A percentile compares a stretch with the other conserved stretches of the same genome.
Evolutionary conservation across 352 stramenopile genomes (phyloP).

Genomic region (Pythium biforme): DNA sequence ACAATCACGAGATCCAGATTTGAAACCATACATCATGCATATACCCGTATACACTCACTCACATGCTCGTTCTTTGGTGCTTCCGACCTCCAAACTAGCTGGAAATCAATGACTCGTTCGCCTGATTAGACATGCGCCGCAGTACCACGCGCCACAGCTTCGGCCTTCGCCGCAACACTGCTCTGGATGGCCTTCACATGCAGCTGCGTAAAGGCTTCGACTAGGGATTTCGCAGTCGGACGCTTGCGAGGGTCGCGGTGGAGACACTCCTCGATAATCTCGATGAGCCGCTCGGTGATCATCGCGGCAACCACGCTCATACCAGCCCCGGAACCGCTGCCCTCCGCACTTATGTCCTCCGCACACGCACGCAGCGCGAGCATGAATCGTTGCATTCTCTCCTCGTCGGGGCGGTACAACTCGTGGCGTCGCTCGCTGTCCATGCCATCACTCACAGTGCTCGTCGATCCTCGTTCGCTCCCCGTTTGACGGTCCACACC

Average conservation of each 20-base stretch:
- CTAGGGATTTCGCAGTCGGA: conserved; percentile 31
- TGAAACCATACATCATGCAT: too few species aligned
- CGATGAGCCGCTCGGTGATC: conserved; percentile 45
- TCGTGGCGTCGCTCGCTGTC: conserved; percentile 1
- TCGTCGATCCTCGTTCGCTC: conserved; percentile 1
- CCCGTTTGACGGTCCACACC: conserved; percentile 23
- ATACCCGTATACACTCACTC: not conserved
- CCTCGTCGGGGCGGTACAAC: conserved; percentile 28
- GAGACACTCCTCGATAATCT: conserved; percentile 54
- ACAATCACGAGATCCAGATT: not conserved
- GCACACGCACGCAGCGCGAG: conserved; percentile 35
- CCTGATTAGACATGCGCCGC: not conserved
- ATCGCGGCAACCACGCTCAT: conserved; percentile 34
- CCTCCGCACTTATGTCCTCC: conserved; percentile 14
- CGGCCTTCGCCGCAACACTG: conserved; percentile 6
- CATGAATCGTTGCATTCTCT: conserved; percentile 49
- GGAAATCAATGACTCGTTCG: too few species aligned
- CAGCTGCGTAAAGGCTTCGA: conserved; percentile 17
- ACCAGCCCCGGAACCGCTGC: conserved; percentile 23
- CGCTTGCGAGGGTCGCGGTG: conserved; percentile 55
- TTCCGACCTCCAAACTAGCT: not conserved
- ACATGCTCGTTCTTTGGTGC: too few species aligned
- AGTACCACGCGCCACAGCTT: not conserved
- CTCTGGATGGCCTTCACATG: conserved; percentile 2
- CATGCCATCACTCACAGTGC: conserved; percentile 9